Evolutionary conservation across 306 rosid species (phyloP), one percentile per base, ranked within the genome.

Genomic region (Parietaria judaica): DNA sequence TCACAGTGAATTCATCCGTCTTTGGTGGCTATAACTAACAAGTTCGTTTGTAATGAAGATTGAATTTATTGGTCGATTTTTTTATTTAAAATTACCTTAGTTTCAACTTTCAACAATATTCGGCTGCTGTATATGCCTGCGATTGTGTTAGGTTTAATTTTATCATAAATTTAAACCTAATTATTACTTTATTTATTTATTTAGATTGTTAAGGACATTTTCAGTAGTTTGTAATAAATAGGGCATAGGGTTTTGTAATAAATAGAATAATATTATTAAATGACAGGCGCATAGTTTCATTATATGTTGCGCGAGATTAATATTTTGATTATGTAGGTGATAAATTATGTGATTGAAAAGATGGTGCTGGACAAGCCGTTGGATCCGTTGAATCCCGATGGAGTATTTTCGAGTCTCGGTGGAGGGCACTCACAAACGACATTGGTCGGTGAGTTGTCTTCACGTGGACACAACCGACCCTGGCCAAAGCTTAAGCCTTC

Each of bases 291-390:
- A 23, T 23, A 23, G 31, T 23, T 23, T 23, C 31, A 23, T 23
- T 23, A 23, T 23, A 23, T 0, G 31, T 23, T 23, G 31, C 31
- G 31, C 31, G 11, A 50, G 11, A 5, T 41, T 41, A 8, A 8
- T 41, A 8, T 41, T 41, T 41, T 41, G 9, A 41, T 41, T 41
- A 41, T 41, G 45, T 64, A 94, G 99, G 99, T 94, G 51, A 74
- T 94, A 61, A 94, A 88, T 76, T 94, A 94, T 73, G 97, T 94
- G 37, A 4, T 84, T 43, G 99, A 94, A 60, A 94, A 88, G 84
- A 84, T 88, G 96, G 86, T 94, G 67, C 96, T 92, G 56, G 97
- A 94, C 71, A 88, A 94, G 70, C 94, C 95, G 63, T 51, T 76
- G 82, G 99, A 88, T 68, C 68, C 73, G 65, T 64, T 69, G 59